Percentiles rank a stretch among this genome's conserved stretches.
Evolutionary conservation across 495 filamentous ascomycete species (phyloP).

Genomic region (Talaromyces trachyspermus): DNA sequence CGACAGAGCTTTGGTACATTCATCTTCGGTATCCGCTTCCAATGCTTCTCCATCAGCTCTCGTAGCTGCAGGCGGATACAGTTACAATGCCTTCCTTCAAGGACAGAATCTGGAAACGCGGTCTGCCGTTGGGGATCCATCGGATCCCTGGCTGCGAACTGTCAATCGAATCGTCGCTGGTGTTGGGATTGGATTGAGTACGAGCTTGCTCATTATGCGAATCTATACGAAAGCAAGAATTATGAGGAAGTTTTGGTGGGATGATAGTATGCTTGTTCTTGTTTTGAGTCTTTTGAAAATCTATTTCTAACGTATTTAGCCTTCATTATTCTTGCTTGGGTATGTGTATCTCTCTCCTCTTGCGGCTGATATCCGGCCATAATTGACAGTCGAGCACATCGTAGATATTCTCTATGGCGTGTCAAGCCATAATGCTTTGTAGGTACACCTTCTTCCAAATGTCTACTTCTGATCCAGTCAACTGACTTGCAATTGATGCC

Average conservation of each 20-base stretch:
- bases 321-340: slow-evolving; percentile 20
- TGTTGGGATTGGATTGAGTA: slow-evolving; percentile 13
- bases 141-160: slow-evolving; percentile 14
- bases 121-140: too few species aligned
- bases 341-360: not conserved
- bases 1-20: too few species aligned
- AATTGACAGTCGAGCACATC: not conserved
- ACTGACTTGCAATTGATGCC: too few species aligned
- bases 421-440: slow-evolving; percentile 18
- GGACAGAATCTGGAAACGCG: too few species aligned
- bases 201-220: slow-evolving; percentile 11
- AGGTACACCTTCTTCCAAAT: slow-evolving; percentile 4
- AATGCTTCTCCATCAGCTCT: too few species aligned
- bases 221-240: slow-evolving; percentile 16
- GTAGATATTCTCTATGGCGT: slow-evolving; percentile 16
- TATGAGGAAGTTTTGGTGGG: slow-evolving; percentile 20
- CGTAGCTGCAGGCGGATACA: too few species aligned
- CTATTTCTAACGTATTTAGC: slow-evolving; percentile 16
- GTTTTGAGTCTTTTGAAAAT: not conserved
- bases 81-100: too few species aligned
- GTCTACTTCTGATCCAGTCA: too few species aligned
- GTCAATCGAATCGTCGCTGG: slow-evolving; percentile 9
- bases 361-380: not conserved
- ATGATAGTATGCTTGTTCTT: slow-evolving; percentile 16
- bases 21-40: too few species aligned